Evolutionary conservation across 257 asterid genomes (phyloP).

Genomic region (Gentiana straminea): DNA sequence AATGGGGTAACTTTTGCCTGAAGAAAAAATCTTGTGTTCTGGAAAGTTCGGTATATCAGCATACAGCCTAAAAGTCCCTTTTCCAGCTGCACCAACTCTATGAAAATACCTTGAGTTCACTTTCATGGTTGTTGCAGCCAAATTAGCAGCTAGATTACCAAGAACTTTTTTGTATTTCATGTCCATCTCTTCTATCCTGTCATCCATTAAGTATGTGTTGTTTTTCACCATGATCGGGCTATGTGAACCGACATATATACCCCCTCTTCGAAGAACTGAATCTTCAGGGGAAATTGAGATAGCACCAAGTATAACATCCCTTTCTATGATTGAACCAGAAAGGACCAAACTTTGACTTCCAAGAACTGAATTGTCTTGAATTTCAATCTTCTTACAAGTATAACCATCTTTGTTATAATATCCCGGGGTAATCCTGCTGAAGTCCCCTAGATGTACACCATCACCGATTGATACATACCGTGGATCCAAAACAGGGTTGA

Average conservation of each 20-base stretch:
- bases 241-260: constrained; percentile 51
- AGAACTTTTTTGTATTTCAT: constrained; percentile 39
- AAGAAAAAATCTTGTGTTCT: constrained; percentile 37
- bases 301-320: constrained; percentile 64
- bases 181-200: constrained; percentile 63
- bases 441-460: constrained; percentile 65
- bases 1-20: constrained; percentile 29
- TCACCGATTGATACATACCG: constrained; percentile 33
- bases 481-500: constrained; percentile 46
- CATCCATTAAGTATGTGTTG: constrained; percentile 28
- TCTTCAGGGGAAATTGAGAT: constrained; percentile 46
- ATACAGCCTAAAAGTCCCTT: constrained; percentile 33
- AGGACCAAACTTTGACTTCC: constrained; percentile 54
- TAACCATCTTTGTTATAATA: constrained; percentile 33
- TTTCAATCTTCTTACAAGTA: constrained; percentile 18
- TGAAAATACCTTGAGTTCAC: constrained; percentile 48
- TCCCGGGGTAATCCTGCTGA: constrained; percentile 38
- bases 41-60: constrained; percentile 33
- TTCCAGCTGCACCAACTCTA: constrained; percentile 47
- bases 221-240: constrained; percentile 52
- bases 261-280: constrained; percentile 32
- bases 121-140: constrained; percentile 50
- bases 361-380: constrained; percentile 42
- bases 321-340: constrained; percentile 52
- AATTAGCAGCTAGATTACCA: constrained; percentile 51